These are phyloP conservation scores for Iberis pinnata DNA, from an alignment of 345 rosid genomes.

Conservation along the genomic window DNA sequence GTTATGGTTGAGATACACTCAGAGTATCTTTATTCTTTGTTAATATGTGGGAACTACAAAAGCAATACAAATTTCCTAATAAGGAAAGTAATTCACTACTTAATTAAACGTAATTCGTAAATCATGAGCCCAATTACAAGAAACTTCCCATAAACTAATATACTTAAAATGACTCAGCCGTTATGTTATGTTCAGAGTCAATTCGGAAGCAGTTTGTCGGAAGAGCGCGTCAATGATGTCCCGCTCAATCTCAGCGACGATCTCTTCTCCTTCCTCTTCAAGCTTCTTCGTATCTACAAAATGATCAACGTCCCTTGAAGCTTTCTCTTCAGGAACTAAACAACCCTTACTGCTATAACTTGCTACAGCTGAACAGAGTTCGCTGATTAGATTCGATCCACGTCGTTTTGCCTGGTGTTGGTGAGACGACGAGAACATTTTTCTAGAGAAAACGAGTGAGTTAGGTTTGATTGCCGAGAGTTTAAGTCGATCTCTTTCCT, in stretches of 20 bases:
- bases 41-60: too few species aligned
- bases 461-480: neutral
- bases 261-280: slow-evolving; percentile 43
- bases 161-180: too few species aligned
- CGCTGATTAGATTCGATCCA: slow-evolving; percentile 32
- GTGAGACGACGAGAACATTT: slow-evolving; percentile 30
- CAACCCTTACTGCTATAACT: slow-evolving; percentile 39
- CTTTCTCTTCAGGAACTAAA: slow-evolving; percentile 42
- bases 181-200: too few species aligned
- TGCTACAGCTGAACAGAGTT: slow-evolving; percentile 30
- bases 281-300: slow-evolving; percentile 28
- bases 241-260: slow-evolving; percentile 44
- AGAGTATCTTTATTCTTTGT: too few species aligned
- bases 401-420: slow-evolving; percentile 31
- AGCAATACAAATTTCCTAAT: too few species aligned
- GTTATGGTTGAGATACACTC: too few species aligned
- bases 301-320: slow-evolving; percentile 30
- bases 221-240: slow-evolving; percentile 40
- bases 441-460: slow-evolving; percentile 21
- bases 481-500: too few species aligned
- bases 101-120: too few species aligned
- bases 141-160: too few species aligned
- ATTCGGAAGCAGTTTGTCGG: too few species aligned
- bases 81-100: too few species aligned
- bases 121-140: too few species aligned